phyloP scores from a whole-genome alignment of 1,284 basidiomycete genomes.

The Athelia psychrophila region DNA sequence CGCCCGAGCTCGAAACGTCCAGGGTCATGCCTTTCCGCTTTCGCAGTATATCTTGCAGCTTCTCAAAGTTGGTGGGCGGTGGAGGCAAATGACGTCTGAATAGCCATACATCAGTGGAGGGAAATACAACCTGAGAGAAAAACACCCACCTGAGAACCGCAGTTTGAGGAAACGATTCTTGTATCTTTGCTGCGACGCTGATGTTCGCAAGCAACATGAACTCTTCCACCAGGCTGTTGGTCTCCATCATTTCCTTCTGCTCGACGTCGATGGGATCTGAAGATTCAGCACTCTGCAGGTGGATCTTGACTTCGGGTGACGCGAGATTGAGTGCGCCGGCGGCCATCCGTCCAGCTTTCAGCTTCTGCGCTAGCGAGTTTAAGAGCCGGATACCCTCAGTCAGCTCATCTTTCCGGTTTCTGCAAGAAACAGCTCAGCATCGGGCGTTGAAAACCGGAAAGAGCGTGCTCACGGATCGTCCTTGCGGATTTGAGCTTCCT shows the following conservation, averaged over 20 bases:
- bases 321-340: slow-evolving; percentile 97
- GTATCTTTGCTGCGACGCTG: slow-evolving; percentile 89
- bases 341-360: slow-evolving; percentile 86
- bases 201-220: slow-evolving; percentile 99
- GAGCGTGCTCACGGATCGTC: slow-evolving; percentile 74
- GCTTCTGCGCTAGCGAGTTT: slow-evolving; percentile 84
- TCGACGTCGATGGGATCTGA: slow-evolving; percentile 97
- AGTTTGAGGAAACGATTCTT: slow-evolving; percentile 94
- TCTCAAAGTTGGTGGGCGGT: slow-evolving; percentile 94
- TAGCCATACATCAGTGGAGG: slow-evolving; percentile 3
- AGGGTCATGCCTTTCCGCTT: slow-evolving; percentile 87
- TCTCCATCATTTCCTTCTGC: slow-evolving; percentile 91
- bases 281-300: slow-evolving; percentile 89
- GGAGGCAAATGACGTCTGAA: slow-evolving; percentile 90
- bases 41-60: slow-evolving; percentile 87
- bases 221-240: slow-evolving; percentile 97
- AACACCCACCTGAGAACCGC: slow-evolving; percentile 78
- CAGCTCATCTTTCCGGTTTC: slow-evolving; percentile 78
- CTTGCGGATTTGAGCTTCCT: slow-evolving; percentile 93
- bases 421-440: slow-evolving; percentile 24
- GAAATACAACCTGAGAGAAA: slow-evolving; percentile 1
- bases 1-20: slow-evolving; percentile 90
- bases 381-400: slow-evolving; percentile 89
- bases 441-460: not conserved
- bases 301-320: slow-evolving; percentile 97